Evolutionary conservation across 768 basidiomycete species (phyloP), one percentile per base, ranked within the genome.

Genomic region (Auriscalpium vulgare): DNA sequence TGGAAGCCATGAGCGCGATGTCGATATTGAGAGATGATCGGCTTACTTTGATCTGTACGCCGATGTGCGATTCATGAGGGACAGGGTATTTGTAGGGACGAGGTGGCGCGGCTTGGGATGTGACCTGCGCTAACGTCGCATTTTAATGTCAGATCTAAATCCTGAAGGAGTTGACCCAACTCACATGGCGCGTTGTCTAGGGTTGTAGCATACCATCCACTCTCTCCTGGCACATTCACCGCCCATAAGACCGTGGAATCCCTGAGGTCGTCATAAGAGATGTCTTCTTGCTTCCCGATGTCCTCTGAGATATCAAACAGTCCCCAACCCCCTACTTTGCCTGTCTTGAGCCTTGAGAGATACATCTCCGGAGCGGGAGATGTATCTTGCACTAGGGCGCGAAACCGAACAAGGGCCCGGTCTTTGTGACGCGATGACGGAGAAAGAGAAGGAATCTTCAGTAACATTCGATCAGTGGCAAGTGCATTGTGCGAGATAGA

Each of bases 331-430:
- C 87, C 88, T 55, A 78, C 81, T 45, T 63, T 65, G 1, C 73
- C 75, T 37, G 72, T 67, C 45, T 64, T 55, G 23, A 72, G 67
- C 44, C 65, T 74, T 3, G 82, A 77, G 44, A 88, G 72, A 68
- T 92, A 92, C 59, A 93, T 74, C 65, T 91, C 87, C 0, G 81
- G 79, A 6, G 85, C 82, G 16, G 78, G 65, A 2, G 88, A 88
- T 2, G 88, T 90, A 65, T 91, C 90, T 67, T 93, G 91, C 35
- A 91, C 75, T 85, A 91, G 88, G 23, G 79, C 85, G 36, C 81
- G 78, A 67, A 91, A 91, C 17, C 78, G 74, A 3, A 92, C 86
- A 4, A 91, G 75, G 0, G 81, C 69, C n/a, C 82, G 73, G 57
- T 76, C 71, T 29, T 29, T 29, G 10, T 66, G 65, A 62, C 81